phyloP scores from a whole-genome alignment of 768 basidiomycete species.

The Russula sp. region DNA sequence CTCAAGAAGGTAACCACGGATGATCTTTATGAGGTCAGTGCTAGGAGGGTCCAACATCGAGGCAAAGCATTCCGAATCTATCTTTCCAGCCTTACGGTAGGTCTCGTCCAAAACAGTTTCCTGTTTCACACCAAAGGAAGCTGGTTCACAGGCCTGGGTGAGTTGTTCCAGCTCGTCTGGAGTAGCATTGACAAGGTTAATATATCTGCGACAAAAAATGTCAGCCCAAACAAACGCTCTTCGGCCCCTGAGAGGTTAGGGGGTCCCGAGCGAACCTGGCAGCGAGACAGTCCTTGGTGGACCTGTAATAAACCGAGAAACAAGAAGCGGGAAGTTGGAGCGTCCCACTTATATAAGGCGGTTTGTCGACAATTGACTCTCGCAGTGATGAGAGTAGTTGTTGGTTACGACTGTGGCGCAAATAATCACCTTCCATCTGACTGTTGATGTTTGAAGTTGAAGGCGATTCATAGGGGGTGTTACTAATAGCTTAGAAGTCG shows the following conservation, averaged over 20 bases:
- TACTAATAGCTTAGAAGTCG: too few species aligned
- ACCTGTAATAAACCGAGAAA: not conserved
- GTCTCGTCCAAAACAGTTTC: not conserved
- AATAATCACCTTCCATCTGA: too few species aligned
- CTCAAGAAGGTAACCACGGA: not conserved
- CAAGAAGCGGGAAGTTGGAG: not conserved
- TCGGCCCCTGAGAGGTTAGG: too few species aligned
- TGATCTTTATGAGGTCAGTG: not conserved
- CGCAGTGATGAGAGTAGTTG: not conserved
- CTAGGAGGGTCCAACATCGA: not conserved
- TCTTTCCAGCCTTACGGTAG: constrained; percentile 2
- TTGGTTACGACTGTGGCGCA: not conserved
- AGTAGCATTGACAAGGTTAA: too few species aligned
- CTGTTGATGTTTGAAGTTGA: too few species aligned
- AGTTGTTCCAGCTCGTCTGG: not conserved
- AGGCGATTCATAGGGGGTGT: too few species aligned
- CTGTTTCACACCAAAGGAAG: not conserved
- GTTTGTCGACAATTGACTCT: not conserved
- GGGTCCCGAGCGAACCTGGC: not conserved
- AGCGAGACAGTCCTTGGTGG: not conserved
- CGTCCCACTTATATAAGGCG: not conserved
- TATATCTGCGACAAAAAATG: too few species aligned
- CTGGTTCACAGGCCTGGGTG: constrained; percentile 3
- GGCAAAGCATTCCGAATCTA: not conserved
- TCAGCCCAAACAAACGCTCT: too few species aligned